Base-by-base conservation (phyloP, 192 early-diverging fungal species). In the Dispira simplex region DNA sequence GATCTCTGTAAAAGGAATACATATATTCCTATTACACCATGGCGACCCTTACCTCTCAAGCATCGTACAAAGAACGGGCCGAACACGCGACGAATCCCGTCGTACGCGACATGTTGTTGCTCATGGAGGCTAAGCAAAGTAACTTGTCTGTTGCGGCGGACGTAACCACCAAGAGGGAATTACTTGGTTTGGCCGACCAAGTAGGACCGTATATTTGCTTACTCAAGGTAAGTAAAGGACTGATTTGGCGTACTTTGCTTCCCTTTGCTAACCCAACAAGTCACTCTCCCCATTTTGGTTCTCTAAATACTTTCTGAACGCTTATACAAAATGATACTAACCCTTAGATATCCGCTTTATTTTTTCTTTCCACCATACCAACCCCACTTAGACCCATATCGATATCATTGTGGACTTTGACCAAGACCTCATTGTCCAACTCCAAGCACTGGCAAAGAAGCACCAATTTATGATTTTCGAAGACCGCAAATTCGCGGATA, bases 401-500 rank as follows among this genome's bases (percentile, higher is more conserved):
- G 96, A 99, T 74, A 82, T 96, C 56, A 75, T 99, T 16, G 73
- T 78, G 12, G 95, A 99, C 77, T 99, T 97, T 86, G 93, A 95
- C 71, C 66, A 71, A 43, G 87, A 93, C 66, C 73, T 95, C 59
- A 82, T 90, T 20, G 75, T 68, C 10, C 76, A 84, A 67, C 84
- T 99, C 26, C 72, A 76, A 45, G 80, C 69, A 0, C 80, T 99
- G 62, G 81, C 89, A 16, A 75, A 80, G 46, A 87, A 90, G 71
- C 93, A 97, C 72, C 81, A 90, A 67, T 99, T 96, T 76, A 65
- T 99, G 75, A 97, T 99, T 67, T 98, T 98, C 71, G 95, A 98
- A 70, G 95, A 98, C 76, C 86, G 95, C 73, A 98, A 98, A 77
- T 98, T 98, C 79, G 93, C 93, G 56, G 95, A 98, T 69, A 98